Evolutionary conservation across 23 red algal genomes (phyloP).

Genomic region (Cyanidiococcus yangmingshanensis): DNA sequence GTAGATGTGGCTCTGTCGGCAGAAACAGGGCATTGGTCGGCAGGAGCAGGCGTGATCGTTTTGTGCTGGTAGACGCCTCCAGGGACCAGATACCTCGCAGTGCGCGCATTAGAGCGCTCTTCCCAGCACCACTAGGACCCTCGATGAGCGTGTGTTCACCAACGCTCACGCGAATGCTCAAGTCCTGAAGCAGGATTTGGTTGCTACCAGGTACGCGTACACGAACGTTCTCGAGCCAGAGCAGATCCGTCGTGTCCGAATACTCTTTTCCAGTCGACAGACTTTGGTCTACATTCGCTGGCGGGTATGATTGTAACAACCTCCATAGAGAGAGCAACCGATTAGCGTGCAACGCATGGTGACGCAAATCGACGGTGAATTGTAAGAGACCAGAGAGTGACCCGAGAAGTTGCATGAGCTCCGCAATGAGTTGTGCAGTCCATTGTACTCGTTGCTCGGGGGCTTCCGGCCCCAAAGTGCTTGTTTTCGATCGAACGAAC

Average conservation of each 20-base stretch:
- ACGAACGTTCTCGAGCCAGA: background rate
- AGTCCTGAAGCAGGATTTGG: background rate
- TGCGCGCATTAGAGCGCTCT: conserved; percentile 6
- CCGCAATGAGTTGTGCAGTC: background rate
- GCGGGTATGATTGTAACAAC: background rate
- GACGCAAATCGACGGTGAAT: background rate
- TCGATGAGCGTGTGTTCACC: conserved; percentile 18
- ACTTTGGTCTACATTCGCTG: too few relatives aligned
- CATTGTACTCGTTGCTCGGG: background rate
- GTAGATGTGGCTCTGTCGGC: background rate
- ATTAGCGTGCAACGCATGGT: background rate
- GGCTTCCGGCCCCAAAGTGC: background rate
- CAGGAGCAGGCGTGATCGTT: background rate
- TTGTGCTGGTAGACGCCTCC: background rate
- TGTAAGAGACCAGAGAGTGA: background rate
- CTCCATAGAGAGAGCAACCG: background rate
- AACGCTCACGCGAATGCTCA: background rate
- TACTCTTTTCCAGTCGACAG: too few relatives aligned
- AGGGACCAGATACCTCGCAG: background rate
- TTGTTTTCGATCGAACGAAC: background rate
- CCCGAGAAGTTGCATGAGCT: background rate
- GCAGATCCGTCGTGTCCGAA: background rate
- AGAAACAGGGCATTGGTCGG: background rate
- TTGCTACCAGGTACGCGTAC: background rate
- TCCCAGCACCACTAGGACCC: background rate